Evolutionary conservation across 1,284 basidiomycete genomes (phyloP).

Genomic region (Cryptococcus sp.): DNA sequence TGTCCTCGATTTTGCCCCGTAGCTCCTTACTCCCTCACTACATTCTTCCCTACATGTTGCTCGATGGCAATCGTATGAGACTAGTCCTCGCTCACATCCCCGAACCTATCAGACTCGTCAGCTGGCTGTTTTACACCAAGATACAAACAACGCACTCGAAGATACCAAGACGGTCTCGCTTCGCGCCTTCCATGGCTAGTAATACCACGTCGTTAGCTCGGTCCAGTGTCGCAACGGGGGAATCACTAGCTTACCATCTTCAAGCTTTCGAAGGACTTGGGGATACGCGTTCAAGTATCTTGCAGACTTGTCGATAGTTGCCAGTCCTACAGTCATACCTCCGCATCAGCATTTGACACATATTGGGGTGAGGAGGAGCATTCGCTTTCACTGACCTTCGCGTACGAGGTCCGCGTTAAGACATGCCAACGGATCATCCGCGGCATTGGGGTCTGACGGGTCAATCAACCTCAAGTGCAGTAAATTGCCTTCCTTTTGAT

Average conservation of each 20-base stretch:
- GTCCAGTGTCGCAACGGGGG: neutral
- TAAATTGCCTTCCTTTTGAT: slow-evolving; percentile 73
- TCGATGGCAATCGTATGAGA: too few relatives aligned
- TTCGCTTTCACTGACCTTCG: slow-evolving; percentile 40
- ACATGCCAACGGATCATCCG: slow-evolving; percentile 70
- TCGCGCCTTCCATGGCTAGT: slow-evolving; percentile 64
- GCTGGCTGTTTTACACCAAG: neutral
- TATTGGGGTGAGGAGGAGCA: too few relatives aligned
- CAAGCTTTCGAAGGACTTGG: slow-evolving; percentile 66
- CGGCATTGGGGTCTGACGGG: slow-evolving; percentile 68
- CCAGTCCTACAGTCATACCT: slow-evolving; percentile 60
- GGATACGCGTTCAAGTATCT: slow-evolving; percentile 73
- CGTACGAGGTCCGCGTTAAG: slow-evolving; percentile 78
- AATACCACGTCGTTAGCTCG: neutral
- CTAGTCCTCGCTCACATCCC: slow-evolving; percentile 48
- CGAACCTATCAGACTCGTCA: slow-evolving; percentile 27
- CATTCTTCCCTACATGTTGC: too few relatives aligned
- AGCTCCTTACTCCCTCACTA: too few relatives aligned
- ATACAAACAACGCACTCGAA: slow-evolving; percentile 64
- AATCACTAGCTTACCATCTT: slow-evolving; percentile 57
- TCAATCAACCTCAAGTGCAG: slow-evolving; percentile 87
- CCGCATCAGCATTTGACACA: neutral
- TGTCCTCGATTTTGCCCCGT: too few relatives aligned
- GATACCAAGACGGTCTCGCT: slow-evolving; percentile 75
- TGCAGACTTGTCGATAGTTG: slow-evolving; percentile 75